These are phyloP conservation scores for Amesomyces nigricolor DNA, from an alignment of 2,329 filamentous ascomycete genomes.

Conservation along the genomic window DNA sequence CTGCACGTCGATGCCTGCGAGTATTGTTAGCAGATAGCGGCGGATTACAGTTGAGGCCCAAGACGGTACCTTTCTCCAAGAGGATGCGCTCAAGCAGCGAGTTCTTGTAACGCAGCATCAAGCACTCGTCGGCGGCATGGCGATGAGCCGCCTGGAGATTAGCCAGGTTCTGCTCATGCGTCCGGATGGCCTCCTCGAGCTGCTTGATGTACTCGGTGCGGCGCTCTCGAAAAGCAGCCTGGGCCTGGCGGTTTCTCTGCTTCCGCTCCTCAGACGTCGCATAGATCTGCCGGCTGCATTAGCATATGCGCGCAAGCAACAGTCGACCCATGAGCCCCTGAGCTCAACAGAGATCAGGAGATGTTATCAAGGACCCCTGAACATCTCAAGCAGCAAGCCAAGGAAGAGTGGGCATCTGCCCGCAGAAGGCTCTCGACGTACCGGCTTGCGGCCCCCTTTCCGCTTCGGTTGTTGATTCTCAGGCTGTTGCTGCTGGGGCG, in stretches of 20 bases:
- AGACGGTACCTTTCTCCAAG: slow-evolving; percentile 75
- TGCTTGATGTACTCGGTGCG: slow-evolving; percentile 99
- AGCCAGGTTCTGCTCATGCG: slow-evolving; percentile 90
- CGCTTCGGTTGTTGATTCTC: slow-evolving; percentile 73
- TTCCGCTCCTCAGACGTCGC: slow-evolving; percentile 98
- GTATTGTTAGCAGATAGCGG: slow-evolving; percentile 8
- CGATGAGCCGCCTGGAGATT: slow-evolving; percentile 91
- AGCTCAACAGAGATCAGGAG: slow-evolving; percentile 2
- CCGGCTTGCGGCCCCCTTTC: slow-evolving; percentile 95
- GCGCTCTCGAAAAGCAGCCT: slow-evolving; percentile 93
- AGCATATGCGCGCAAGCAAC: slow-evolving; percentile 10
- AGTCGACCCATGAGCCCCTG: neutral
- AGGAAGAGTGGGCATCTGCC: slow-evolving; percentile 5
- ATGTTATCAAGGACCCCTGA: slow-evolving; percentile 7
- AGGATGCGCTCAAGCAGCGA: slow-evolving; percentile 91
- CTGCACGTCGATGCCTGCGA: slow-evolving; percentile 87
- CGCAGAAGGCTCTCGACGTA: slow-evolving; percentile 42
- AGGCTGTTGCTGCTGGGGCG: slow-evolving; percentile 36
- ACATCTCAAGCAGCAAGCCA: neutral
- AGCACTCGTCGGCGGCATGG: slow-evolving; percentile 88
- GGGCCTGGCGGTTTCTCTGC: slow-evolving; percentile 93
- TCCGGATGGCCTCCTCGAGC: slow-evolving; percentile 92
- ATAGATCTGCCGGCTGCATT: slow-evolving; percentile 65
- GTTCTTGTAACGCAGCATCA: slow-evolving; percentile 99
- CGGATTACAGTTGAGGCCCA: neutral